Percentiles rank a stretch among this genome's conserved stretches.
Evolutionary conservation across 495 filamentous ascomycete genomes (phyloP).

Genomic region (Lineolata rhizophorae): DNA sequence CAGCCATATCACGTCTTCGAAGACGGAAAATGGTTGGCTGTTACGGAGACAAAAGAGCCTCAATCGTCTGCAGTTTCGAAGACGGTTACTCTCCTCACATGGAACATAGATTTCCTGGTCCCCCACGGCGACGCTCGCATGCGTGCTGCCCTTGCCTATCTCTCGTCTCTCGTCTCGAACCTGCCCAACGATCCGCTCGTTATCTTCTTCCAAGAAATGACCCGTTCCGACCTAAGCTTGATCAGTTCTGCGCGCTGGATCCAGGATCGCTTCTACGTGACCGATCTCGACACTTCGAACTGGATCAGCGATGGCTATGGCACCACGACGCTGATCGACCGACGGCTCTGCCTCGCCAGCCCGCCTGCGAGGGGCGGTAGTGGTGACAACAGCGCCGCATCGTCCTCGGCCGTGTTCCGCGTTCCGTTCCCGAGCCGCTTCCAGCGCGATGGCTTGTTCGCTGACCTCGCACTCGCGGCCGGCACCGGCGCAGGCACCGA

Average conservation of each 20-base stretch:
- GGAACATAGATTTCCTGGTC: constrained; percentile 31
- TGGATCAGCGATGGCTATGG: constrained; percentile 22
- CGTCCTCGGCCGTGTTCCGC: constrained; percentile 25
- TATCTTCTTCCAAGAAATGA: constrained; percentile 31
- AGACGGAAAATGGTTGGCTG: constrained; percentile 3
- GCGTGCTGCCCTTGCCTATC: constrained; percentile 20
- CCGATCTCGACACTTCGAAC: constrained; percentile 18
- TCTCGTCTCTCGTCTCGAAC: constrained; percentile 12
- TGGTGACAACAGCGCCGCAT: too few species aligned
- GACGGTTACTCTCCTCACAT: constrained; percentile 14
- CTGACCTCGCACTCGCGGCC: constrained; percentile 19
- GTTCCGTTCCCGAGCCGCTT: constrained; percentile 23
- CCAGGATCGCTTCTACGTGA: constrained; percentile 22
- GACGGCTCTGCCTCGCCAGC: constrained; percentile 17
- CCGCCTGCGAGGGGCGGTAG: too few species aligned
- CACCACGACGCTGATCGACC: constrained; percentile 28
- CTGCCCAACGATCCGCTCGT: constrained; percentile 12
- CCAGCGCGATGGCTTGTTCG: constrained; percentile 28
- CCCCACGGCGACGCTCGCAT: constrained; percentile 20
- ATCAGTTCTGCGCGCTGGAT: constrained; percentile 24
- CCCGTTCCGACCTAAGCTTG: constrained; percentile 18
- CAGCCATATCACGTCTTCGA: constrained; percentile 9
- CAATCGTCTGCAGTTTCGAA: background rate
- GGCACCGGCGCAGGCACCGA: constrained; percentile 1
- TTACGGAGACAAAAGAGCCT: background rate